Evolutionary conservation across 345 rosid genomes (phyloP).

Genomic region (Fremontodendron californicum): DNA sequence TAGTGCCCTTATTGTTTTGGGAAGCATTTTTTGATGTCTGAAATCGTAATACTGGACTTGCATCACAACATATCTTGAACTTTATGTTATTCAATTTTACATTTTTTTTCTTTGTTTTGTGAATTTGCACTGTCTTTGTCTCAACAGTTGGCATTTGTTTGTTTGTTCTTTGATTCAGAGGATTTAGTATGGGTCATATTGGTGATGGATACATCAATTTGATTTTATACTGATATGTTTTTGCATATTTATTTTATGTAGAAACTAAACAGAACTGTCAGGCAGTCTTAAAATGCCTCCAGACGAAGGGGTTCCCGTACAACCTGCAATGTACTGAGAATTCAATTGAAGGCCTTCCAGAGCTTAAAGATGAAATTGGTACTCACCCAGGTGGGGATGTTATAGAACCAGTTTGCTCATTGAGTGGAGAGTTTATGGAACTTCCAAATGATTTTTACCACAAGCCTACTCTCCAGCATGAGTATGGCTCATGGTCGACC

Average conservation of each 20-base stretch:
- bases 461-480: constrained; percentile 39
- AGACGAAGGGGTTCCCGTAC: constrained; percentile 38
- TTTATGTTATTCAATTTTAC: background rate
- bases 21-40: background rate
- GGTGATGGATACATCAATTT: background rate
- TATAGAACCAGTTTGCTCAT: constrained; percentile 29
- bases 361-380: constrained; percentile 35
- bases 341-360: constrained; percentile 33
- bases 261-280: constrained; percentile 48
- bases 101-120: background rate
- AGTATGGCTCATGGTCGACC: constrained; percentile 36
- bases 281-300: constrained; percentile 52
- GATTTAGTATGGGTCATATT: background rate
- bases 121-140: background rate
- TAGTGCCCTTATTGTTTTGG: background rate
- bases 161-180: background rate
- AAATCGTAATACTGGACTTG: background rate
- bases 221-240: constrained; percentile 1
- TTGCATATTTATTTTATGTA: constrained; percentile 17
- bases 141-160: background rate
- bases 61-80: background rate
- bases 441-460: constrained; percentile 34
- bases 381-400: constrained; percentile 31
- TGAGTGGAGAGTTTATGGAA: constrained; percentile 32
- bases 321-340: constrained; percentile 33